phyloP scores from a whole-genome alignment of 306 rosid genomes.

The Aeschynomene evenia region DNA sequence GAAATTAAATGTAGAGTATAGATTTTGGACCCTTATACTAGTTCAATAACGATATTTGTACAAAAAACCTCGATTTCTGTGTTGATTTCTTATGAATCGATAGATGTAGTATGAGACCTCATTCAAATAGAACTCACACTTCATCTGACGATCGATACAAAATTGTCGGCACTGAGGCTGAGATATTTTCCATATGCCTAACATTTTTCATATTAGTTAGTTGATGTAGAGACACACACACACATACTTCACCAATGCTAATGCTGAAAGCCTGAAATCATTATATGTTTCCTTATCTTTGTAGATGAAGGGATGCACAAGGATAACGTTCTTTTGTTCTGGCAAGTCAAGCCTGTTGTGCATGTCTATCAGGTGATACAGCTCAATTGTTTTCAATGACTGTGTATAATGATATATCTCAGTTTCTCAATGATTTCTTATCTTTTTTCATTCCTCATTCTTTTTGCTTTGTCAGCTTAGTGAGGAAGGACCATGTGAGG shows the following conservation, averaged over 20 bases:
- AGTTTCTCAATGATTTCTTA: background rate
- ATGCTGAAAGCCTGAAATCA: constrained; percentile 15
- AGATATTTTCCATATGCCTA: too few species aligned
- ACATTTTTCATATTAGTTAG: too few species aligned
- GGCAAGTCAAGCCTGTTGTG: constrained; percentile 97
- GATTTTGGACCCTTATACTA: background rate
- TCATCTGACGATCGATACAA: too few species aligned
- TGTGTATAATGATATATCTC: background rate
- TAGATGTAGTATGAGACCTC: too few species aligned
- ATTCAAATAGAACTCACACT: too few species aligned
- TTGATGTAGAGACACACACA: too few species aligned
- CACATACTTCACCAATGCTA: constrained; percentile 31
- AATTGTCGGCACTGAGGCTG: too few species aligned
- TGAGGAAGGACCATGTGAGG: constrained; percentile 95
- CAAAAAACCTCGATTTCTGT: too few species aligned
- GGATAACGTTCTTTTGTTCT: constrained; percentile 80
- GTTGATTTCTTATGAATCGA: too few species aligned
- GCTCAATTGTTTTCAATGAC: background rate
- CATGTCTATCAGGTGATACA: constrained; percentile 85
- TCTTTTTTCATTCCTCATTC: background rate
- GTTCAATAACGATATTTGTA: too few species aligned
- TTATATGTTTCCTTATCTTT: constrained; percentile 19
- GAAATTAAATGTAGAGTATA: background rate
- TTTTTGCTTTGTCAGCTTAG: constrained; percentile 65
- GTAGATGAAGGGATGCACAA: constrained; percentile 72